Conservation (phyloP, 768 basidiomycete species). For the Russula sp. region DNA sequence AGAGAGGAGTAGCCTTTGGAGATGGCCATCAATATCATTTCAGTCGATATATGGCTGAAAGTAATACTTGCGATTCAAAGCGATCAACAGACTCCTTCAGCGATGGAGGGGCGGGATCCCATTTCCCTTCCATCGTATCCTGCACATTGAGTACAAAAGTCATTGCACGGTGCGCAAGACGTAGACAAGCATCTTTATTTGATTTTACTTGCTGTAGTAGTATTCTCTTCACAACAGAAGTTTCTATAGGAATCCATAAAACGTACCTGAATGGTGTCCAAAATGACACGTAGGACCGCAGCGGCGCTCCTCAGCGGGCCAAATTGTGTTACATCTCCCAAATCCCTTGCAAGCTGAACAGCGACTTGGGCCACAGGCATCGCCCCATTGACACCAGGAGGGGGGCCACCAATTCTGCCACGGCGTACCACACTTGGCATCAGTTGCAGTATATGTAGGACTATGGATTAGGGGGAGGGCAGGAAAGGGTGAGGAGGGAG, state of each 20-base stretch:
- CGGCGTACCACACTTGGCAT: background rate
- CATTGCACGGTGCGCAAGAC: conserved; percentile 3
- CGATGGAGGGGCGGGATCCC: conserved; percentile 1
- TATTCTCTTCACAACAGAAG: background rate
- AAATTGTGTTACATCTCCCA: conserved; percentile 4
- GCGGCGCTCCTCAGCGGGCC: conserved; percentile 1
- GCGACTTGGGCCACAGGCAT: background rate
- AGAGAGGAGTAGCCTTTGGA: conserved; percentile 4
- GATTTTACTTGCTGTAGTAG: conserved; percentile 1
- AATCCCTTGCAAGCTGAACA: conserved; percentile 1
- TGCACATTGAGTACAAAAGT: conserved; percentile 3
- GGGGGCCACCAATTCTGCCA: background rate
- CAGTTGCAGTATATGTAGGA: background rate
- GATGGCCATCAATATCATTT: background rate
- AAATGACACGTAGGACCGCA: background rate
- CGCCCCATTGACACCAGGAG: background rate
- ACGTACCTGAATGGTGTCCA: background rate
- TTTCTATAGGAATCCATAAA: background rate
- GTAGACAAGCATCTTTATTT: conserved; percentile 4
- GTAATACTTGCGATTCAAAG: conserved; percentile 2
- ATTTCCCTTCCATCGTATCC: background rate
- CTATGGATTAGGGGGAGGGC: background rate
- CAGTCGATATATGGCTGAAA: background rate
- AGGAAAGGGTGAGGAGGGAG: background rate
- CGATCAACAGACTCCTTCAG: conserved; percentile 4